Evolutionary conservation across 2,329 filamentous ascomycete genomes (phyloP), one percentile per base, ranked within the genome.

Genomic region (Ophiostoma montium): DNA sequence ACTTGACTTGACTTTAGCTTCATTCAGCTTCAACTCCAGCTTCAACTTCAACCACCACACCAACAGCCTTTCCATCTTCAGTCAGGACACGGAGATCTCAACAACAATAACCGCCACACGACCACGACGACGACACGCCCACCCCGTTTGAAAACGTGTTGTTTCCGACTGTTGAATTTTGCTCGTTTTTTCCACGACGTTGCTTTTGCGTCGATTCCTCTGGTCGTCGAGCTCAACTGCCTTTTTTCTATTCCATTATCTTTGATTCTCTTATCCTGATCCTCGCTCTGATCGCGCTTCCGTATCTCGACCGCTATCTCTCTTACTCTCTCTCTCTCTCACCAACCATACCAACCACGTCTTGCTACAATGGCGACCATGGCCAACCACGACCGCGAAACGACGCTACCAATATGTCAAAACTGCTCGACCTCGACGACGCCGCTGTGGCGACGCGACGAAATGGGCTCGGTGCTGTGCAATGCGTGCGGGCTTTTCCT

Each of bases 401-500:
- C 71, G 50, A 74, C 80, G 70, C 83, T 96, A 88, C 89, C 90
- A 56, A 86, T 89, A 57, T 98, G 92, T 67, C 86, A 94, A 65
- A 98, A 98, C 66, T 98, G 92, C 69, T 79, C 80, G 56, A 98
- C 92, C 41, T 94, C 87, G 38, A 96, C 89, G 47, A 98, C 92
- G 42, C 92, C 92, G 38, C 71, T 98, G 63, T 98, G 92, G 92
- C 86, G 92, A 60, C 84, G 92, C 70, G 92, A 98, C 74, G 92
- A 98, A 70, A 80, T 84, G 60, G 92, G 92, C 57, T 84, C 88
- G 1, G 90, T 98, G 35, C 83, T 98, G 47, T 98, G 92, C 80
- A 98, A 98, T 69, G 92, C 92, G 61, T 98, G 92, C 67, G 92
- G 92, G 52, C 76, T 98, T 50, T 98, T 96, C 67, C 76, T 96